phyloP scores from a whole-genome alignment of 2,329 filamentous ascomycete species.

The Leptographium procerum region DNA sequence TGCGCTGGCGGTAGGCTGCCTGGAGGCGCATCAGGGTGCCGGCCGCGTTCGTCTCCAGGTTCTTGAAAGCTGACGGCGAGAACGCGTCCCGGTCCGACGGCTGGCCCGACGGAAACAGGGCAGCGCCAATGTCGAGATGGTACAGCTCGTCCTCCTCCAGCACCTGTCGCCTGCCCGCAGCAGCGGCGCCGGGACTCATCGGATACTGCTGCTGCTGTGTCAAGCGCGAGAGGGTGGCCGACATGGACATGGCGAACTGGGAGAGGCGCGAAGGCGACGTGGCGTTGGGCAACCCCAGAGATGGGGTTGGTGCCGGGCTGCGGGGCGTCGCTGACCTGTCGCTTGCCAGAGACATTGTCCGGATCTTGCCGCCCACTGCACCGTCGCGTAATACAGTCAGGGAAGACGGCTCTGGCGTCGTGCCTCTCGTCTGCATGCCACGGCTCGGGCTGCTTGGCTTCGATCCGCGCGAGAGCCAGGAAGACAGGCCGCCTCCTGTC shows the following conservation, averaged over 20 bases:
- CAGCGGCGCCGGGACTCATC: constrained; percentile 6
- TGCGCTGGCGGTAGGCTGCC: constrained; percentile 43
- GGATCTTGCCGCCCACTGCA: neutral
- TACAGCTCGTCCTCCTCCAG: constrained; percentile 40
- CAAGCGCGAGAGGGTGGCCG: constrained; percentile 29
- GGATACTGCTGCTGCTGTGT: constrained; percentile 17
- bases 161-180: neutral
- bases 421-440: neutral
- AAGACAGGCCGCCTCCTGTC: neutral
- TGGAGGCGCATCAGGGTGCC: constrained; percentile 46
- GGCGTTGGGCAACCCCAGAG: neutral
- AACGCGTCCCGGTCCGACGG: constrained; percentile 36
- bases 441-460: constrained; percentile 5
- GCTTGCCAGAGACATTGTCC: constrained; percentile 15
- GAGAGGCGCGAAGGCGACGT: constrained; percentile 29
- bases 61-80: constrained; percentile 49
- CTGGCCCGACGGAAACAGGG: constrained; percentile 36
- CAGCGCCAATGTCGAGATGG: constrained; percentile 41
- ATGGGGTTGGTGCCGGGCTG: neutral
- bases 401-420: constrained; percentile 6
- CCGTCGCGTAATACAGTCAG: neutral
- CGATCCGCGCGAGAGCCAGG: constrained; percentile 6
- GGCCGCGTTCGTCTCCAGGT: constrained; percentile 45
- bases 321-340: constrained; percentile 8
- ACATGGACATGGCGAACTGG: constrained; percentile 34